phyloP scores from a whole-genome alignment of 2,329 filamentous ascomycete species.

The Microsporum canis region DNA sequence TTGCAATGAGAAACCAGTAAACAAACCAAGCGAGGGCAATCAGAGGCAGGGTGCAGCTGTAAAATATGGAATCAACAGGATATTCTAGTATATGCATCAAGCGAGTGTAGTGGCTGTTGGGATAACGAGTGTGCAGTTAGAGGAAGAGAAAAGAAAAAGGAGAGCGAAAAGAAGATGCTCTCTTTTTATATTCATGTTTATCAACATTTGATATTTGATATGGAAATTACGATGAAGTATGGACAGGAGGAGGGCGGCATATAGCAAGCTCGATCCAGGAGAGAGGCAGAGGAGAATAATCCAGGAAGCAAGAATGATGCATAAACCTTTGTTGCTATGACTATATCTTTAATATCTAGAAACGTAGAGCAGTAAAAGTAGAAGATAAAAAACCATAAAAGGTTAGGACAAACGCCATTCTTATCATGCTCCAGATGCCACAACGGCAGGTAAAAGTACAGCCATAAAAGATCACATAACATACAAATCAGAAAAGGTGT shows the following conservation, averaged over 20 bases:
- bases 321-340: not conserved
- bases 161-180: not conserved
- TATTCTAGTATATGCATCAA: not conserved
- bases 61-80: not conserved
- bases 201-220: not conserved
- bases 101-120: not conserved
- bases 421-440: not conserved
- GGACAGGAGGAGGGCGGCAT: not conserved
- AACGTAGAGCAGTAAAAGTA: not conserved
- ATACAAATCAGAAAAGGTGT: not conserved
- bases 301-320: not conserved
- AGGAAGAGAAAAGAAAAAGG: not conserved
- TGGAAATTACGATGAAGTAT: not conserved
- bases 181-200: not conserved
- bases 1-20: not conserved
- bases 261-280: not conserved
- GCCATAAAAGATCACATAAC: not conserved
- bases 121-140: not conserved
- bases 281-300: not conserved
- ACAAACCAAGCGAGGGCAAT: not conserved
- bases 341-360: not conserved
- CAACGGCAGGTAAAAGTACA: not conserved
- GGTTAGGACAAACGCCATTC: not conserved
- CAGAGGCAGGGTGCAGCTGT: not conserved
- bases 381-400: not conserved